These are phyloP conservation scores for Pontederia crassipes DNA, from an alignment of 176 grass and related monocot species.

Conservation along the genomic window DNA sequence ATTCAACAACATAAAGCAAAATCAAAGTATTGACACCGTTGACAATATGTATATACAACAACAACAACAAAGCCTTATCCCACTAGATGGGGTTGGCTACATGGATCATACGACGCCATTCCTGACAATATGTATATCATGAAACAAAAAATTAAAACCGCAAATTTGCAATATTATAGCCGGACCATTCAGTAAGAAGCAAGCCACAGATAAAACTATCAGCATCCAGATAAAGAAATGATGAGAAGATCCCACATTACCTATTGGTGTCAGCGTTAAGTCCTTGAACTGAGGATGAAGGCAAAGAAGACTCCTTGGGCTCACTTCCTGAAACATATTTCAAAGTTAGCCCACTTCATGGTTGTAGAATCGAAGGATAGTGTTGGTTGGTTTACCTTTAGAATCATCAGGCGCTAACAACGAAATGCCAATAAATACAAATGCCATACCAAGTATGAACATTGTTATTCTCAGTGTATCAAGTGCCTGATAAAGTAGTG, in stretches of 20 bases:
- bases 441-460: slow-evolving; percentile 78
- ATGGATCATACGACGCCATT: too few relatives aligned
- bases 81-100: too few relatives aligned
- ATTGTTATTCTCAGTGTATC: slow-evolving; percentile 80
- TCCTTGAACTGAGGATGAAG: slow-evolving; percentile 20
- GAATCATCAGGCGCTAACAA: slow-evolving; percentile 81
- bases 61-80: too few relatives aligned
- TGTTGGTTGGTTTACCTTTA: slow-evolving; percentile 56
- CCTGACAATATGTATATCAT: neutral
- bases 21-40: neutral
- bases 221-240: slow-evolving; percentile 12
- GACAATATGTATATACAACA: neutral
- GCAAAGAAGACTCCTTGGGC: slow-evolving; percentile 34
- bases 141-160: neutral
- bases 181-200: neutral
- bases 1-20: neutral
- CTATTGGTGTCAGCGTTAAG: slow-evolving; percentile 45
- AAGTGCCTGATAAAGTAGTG: slow-evolving; percentile 55
- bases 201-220: slow-evolving; percentile 14
- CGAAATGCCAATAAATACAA: slow-evolving; percentile 89
- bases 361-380: slow-evolving; percentile 14
- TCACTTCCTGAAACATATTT: slow-evolving; percentile 33
- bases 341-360: slow-evolving; percentile 20
- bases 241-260: slow-evolving; percentile 25
- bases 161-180: too few relatives aligned